Conservation (phyloP, 73 alveolate genomes). For the Symbiodinium natans region DNA sequence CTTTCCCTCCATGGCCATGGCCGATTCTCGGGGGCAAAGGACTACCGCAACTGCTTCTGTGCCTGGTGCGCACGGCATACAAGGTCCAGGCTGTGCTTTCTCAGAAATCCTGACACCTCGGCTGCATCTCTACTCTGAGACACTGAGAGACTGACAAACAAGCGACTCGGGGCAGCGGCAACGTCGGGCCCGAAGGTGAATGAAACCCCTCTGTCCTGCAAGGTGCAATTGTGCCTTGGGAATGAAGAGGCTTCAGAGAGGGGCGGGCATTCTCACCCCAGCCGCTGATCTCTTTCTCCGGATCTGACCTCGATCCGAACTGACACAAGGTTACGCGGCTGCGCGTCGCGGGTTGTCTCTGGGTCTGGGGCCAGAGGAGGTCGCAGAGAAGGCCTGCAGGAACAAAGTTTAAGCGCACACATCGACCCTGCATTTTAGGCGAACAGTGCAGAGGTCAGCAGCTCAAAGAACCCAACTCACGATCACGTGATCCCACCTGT, state of each 20-base stretch:
- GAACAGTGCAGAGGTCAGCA: too few relatives aligned
- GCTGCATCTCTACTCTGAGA: neutral
- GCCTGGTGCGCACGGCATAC: constrained; percentile 99
- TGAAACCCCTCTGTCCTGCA: constrained; percentile 98
- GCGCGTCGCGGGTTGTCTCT: constrained; percentile 96
- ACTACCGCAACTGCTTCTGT: too few relatives aligned
- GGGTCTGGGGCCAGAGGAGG: constrained; percentile 97
- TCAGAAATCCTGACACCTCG: constrained; percentile 96
- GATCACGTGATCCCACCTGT: constrained; percentile 83
- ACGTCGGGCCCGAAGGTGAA: constrained; percentile 98
- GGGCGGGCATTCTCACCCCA: constrained; percentile 98
- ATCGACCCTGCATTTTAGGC: too few relatives aligned
- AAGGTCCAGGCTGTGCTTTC: constrained; percentile 98
- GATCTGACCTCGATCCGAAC: constrained; percentile 97
- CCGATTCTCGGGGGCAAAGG: too few relatives aligned
- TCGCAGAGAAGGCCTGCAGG: constrained; percentile 98
- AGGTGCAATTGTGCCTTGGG: too few relatives aligned
- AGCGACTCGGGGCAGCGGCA: constrained; percentile 20
- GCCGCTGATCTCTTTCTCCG: constrained; percentile 98
- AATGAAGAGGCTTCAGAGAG: neutral
- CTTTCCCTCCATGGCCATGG: too few relatives aligned
- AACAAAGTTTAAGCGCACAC: neutral
- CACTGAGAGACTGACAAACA: neutral
- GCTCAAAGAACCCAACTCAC: too few relatives aligned
- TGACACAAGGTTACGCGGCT: neutral